Percentiles rank a stretch among this genome's conserved stretches.
Evolutionary conservation across 441 rosid species (phyloP).

Genomic region (Biscutella auriculata): DNA sequence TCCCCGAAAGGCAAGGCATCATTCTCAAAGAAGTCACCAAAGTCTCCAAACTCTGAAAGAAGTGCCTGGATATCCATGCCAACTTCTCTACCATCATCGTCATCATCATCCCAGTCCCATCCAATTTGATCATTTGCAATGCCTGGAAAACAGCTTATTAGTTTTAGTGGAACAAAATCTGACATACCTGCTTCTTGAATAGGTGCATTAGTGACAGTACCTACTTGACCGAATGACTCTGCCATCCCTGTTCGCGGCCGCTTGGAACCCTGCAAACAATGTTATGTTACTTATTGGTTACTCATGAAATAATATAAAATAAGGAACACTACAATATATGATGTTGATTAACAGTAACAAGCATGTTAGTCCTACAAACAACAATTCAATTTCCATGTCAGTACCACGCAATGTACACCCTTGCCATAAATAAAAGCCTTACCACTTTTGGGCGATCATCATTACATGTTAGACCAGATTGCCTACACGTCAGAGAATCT

Average conservation of each 20-base stretch:
- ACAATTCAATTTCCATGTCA: background rate
- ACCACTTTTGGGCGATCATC: conserved; percentile 77
- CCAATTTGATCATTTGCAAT: conserved; percentile 65
- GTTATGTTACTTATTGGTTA: conserved; percentile 14
- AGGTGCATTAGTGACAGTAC: conserved; percentile 35
- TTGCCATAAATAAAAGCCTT: conserved; percentile 19
- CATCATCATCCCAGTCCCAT: conserved; percentile 69
- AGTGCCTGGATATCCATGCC: conserved; percentile 94
- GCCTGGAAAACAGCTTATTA: conserved; percentile 46
- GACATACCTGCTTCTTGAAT: conserved; percentile 44
- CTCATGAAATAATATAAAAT: background rate
- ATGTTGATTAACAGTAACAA: background rate
- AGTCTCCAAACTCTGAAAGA: conserved; percentile 98
- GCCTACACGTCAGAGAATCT: conserved; percentile 86
- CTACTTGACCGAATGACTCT: conserved; percentile 66
- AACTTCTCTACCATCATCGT: conserved; percentile 78
- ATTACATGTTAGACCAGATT: conserved; percentile 77
- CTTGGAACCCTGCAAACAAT: conserved; percentile 68
- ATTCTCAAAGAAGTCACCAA: conserved; percentile 95
- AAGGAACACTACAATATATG: background rate
- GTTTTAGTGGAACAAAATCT: conserved; percentile 51
- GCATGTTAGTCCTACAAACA: background rate
- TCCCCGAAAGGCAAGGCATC: conserved; percentile 97
- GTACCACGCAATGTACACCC: conserved; percentile 5
- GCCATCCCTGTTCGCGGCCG: conserved; percentile 64